Conservation (phyloP, 768 basidiomycete genomes). For the Leccinum rimulosum region DNA sequence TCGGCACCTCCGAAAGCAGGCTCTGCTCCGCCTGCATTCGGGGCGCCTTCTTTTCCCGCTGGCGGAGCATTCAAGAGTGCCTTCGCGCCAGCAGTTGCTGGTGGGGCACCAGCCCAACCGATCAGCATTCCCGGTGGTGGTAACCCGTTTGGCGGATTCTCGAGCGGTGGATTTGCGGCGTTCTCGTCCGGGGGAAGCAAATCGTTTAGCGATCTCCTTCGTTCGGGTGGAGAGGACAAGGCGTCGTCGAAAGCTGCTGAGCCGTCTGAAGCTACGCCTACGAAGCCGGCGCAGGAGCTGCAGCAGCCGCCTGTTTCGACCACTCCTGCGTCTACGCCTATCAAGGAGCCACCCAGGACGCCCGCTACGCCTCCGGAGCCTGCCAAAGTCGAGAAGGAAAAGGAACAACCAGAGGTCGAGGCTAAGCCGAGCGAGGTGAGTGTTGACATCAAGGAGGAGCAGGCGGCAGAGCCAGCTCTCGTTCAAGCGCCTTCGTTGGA, state of each 20-base stretch:
- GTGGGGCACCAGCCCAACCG: slow-evolving; percentile 8
- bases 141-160: slow-evolving; percentile 28
- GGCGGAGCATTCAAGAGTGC: slow-evolving; percentile 19
- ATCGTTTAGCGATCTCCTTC: slow-evolving; percentile 64
- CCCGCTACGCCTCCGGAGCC: not conserved
- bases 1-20: slow-evolving; percentile 24
- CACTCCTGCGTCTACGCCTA: slow-evolving; percentile 13
- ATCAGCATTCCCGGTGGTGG: slow-evolving; percentile 14
- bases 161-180: slow-evolving; percentile 47
- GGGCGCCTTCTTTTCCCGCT: slow-evolving; percentile 35
- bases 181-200: slow-evolving; percentile 46
- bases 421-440: not conserved
- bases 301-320: slow-evolving; percentile 9
- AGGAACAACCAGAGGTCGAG: not conserved
- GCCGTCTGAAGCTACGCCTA: slow-evolving; percentile 17
- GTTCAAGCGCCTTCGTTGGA: slow-evolving; percentile 20
- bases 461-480: slow-evolving; percentile 1
- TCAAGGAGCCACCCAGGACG: slow-evolving; percentile 9
- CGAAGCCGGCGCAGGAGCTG: not conserved
- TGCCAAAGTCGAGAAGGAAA: not conserved
- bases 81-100: slow-evolving; percentile 11
- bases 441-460: slow-evolving; percentile 8
- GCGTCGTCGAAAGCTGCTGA: slow-evolving; percentile 14
- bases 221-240: slow-evolving; percentile 34
- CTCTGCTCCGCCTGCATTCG: slow-evolving; percentile 35